phyloP scores from a whole-genome alignment of 2,329 filamentous ascomycete species.

The Verruconis gallopava region DNA sequence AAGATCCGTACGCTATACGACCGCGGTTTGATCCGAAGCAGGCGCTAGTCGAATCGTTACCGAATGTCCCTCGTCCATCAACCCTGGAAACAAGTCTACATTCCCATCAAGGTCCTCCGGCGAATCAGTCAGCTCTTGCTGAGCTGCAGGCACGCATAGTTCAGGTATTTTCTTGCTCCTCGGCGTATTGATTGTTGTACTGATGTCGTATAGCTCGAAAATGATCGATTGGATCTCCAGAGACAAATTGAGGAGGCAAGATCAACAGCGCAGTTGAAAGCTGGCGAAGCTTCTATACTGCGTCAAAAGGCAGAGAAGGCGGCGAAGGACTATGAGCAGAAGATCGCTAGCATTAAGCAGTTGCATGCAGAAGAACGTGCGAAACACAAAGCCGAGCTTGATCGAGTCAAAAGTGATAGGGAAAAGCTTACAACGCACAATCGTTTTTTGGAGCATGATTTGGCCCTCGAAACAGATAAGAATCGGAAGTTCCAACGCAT shows the following conservation, averaged over 20 bases:
- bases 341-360: constrained; percentile 49
- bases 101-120: neutral
- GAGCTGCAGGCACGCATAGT: constrained; percentile 30
- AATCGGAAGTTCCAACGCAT: constrained; percentile 22
- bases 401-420: constrained; percentile 51
- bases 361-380: constrained; percentile 50
- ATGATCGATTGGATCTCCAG: constrained; percentile 27
- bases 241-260: constrained; percentile 29
- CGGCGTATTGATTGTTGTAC: no score
- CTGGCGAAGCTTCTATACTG: constrained; percentile 64
- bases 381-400: constrained; percentile 50
- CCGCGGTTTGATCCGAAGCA: neutral
- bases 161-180: constrained; percentile 23
- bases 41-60: no score
- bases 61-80: no score
- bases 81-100: no score
- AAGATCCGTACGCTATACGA: constrained; percentile 3
- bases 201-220: constrained; percentile 25
- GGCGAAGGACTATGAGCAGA: constrained; percentile 48
- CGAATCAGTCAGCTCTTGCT: constrained; percentile 12
- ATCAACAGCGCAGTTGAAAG: constrained; percentile 45
- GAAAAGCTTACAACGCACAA: constrained; percentile 55
- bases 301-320: constrained; percentile 54
- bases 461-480: constrained; percentile 43
- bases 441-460: constrained; percentile 59